Conservation (phyloP, 2,329 filamentous ascomycete genomes). For the Davidsoniella neocaledoniae region DNA sequence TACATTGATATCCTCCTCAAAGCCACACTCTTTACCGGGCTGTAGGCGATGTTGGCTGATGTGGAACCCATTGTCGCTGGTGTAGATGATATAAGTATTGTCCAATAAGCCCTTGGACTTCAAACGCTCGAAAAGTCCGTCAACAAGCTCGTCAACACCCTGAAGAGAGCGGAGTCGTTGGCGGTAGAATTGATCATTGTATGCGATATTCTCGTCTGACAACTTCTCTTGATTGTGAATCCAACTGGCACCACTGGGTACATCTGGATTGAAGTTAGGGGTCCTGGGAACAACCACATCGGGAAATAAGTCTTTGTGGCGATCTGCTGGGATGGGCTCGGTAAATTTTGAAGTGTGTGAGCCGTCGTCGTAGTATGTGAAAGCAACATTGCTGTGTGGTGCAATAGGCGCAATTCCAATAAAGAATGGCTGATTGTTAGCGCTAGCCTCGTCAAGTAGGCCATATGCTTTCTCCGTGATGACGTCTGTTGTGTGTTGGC, state of each 20-base stretch:
- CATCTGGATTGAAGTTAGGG: constrained; percentile 45
- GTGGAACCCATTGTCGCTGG: constrained; percentile 36
- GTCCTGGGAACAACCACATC: constrained; percentile 44
- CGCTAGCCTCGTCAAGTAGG: constrained; percentile 35
- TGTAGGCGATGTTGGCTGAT: constrained; percentile 35
- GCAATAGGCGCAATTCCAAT: constrained; percentile 33
- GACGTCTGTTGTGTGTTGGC: constrained; percentile 36
- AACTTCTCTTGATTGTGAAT: constrained; percentile 23
- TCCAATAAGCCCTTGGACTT: constrained; percentile 20
- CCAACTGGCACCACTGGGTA: constrained; percentile 28
- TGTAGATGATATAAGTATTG: constrained; percentile 35
- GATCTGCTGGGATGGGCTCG: constrained; percentile 25
- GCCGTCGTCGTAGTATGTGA: constrained; percentile 14
- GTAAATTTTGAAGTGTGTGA: constrained; percentile 17
- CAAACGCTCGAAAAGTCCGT: constrained; percentile 21
- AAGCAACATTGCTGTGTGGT: constrained; percentile 18
- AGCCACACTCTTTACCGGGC: constrained; percentile 34
- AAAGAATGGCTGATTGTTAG: constrained; percentile 34
- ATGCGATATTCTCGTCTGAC: constrained; percentile 19
- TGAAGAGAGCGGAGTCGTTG: constrained; percentile 26
- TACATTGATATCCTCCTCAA: constrained; percentile 34
- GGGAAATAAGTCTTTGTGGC: constrained; percentile 44
- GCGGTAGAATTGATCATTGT: constrained; percentile 25
- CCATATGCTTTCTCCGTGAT: constrained; percentile 31
- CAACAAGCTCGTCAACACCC: constrained; percentile 29